Evolutionary conservation across 192 early-diverging fungal species (phyloP).

Genomic region (Rhizophagus prolifer): DNA sequence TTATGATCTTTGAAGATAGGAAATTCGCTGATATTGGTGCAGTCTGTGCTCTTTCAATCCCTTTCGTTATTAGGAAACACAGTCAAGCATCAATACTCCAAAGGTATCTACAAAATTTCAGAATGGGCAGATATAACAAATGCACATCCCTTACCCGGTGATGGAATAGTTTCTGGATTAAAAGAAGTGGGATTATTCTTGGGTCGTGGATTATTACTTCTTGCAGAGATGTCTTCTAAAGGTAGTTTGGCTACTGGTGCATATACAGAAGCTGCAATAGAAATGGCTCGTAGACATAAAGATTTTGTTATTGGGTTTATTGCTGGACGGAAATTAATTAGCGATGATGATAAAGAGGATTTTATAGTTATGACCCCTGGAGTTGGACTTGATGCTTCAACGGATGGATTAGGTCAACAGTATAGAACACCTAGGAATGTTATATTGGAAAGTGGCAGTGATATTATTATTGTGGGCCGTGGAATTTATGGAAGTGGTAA

Average conservation of each 20-base stretch:
- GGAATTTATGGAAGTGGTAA: conserved; percentile 92
- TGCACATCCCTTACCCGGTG: conserved; percentile 91
- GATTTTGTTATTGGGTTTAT: conserved; percentile 98
- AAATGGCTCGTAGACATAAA: conserved; percentile 79
- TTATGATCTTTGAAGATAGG: conserved; percentile 98
- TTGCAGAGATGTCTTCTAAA: conserved; percentile 96
- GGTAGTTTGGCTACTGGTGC: conserved; percentile 81
- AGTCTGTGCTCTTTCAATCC: background rate
- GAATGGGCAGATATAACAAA: conserved; percentile 97
- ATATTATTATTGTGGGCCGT: conserved; percentile 98
- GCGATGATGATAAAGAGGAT: conserved; percentile 62
- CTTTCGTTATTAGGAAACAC: conserved; percentile 70
- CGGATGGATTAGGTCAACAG: conserved; percentile 92
- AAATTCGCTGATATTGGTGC: conserved; percentile 97
- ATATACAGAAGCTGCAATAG: conserved; percentile 84
- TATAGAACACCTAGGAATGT: conserved; percentile 91
- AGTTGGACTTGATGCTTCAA: conserved; percentile 78
- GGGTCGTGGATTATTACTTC: conserved; percentile 77
- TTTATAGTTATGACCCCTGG: conserved; percentile 96
- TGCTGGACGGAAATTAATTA: conserved; percentile 37
- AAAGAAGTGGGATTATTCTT: conserved; percentile 83
- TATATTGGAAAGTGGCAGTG: conserved; percentile 78
- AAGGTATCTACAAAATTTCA: conserved; percentile 89
- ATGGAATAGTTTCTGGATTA: conserved; percentile 93
- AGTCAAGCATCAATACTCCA: conserved; percentile 91